A percentile compares a stretch with the other conserved stretches of the same genome.
Evolutionary conservation across 169 alveolate genomes (phyloP).

Genomic region (Plasmodium falciparum): DNA sequence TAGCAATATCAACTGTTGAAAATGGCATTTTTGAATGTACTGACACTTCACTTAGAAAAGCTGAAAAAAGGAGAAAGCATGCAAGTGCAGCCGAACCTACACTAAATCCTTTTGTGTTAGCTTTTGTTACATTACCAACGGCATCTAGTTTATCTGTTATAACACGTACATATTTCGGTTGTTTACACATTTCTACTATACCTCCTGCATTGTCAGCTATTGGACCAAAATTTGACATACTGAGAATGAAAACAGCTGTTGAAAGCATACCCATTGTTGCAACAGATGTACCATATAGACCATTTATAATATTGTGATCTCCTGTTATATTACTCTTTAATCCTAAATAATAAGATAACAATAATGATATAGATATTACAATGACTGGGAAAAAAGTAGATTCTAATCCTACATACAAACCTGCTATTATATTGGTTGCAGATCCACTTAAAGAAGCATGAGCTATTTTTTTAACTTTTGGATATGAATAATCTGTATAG

Average conservation of each 20-base stretch:
- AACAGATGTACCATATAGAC: conserved; percentile 91
- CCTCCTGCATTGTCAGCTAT: conserved; percentile 93
- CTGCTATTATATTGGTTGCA: conserved; percentile 91
- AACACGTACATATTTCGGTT: conserved; percentile 85
- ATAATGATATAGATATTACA: conserved; percentile 80
- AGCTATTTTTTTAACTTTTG: conserved; percentile 88
- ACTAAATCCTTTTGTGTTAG: conserved; percentile 91
- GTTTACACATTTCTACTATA: conserved; percentile 89
- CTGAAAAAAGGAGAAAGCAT: conserved; percentile 89
- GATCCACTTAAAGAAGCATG: conserved; percentile 89
- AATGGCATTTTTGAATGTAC: conserved; percentile 45
- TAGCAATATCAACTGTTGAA: conserved; percentile 77
- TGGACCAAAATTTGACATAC: conserved; percentile 91
- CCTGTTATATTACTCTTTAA: conserved; percentile 36
- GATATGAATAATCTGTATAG: conserved; percentile 91
- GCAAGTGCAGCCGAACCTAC: conserved; percentile 93
- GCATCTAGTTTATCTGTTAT: conserved; percentile 91
- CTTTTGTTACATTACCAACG: conserved; percentile 92
- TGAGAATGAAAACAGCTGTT: conserved; percentile 84
- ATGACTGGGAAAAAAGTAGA: conserved; percentile 87
- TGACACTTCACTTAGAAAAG: conserved; percentile 85
- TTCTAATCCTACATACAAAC: conserved; percentile 86
- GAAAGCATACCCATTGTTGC: conserved; percentile 93
- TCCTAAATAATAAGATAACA: conserved; percentile 81
- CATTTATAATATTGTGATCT: conserved; percentile 69